A percentile compares a stretch with the other conserved stretches of the same genome.
phyloP scores from a whole-genome alignment of 2,329 filamentous ascomycete species.

The Venturia aucupariae region DNA sequence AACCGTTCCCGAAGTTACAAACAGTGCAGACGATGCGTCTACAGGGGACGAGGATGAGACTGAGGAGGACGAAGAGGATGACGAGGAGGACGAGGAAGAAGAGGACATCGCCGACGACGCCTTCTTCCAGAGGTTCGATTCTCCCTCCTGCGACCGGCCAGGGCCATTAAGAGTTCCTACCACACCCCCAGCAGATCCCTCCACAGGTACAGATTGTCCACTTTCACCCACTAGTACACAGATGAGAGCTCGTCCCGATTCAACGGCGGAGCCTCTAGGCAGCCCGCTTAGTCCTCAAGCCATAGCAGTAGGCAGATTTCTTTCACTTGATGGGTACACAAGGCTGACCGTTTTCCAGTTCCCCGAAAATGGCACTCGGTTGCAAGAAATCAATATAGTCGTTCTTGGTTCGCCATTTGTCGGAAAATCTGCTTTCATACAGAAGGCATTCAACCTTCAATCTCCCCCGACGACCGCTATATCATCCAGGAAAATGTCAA shows the following conservation, averaged over 20 bases:
- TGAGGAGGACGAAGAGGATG: conserved; percentile 13
- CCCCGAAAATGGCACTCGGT: conserved; percentile 19
- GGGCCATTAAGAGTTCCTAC: conserved; percentile 18
- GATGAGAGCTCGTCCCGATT: conserved; percentile 15
- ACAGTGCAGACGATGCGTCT: conserved; percentile 43
- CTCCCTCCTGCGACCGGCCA: conserved; percentile 16
- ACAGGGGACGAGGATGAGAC: conserved; percentile 33
- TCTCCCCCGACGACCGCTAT: conserved; percentile 33
- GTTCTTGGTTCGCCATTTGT: conserved; percentile 45
- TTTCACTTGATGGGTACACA: not conserved
- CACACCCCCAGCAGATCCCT: conserved; percentile 19
- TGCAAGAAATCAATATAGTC: conserved; percentile 49
- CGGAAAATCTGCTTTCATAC: conserved; percentile 53
- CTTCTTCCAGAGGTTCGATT: conserved; percentile 34
- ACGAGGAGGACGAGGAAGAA: conserved; percentile 24
- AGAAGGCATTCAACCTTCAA: conserved; percentile 46
- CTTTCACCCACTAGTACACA: conserved; percentile 27
- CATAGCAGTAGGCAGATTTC: not conserved
- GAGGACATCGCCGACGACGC: conserved; percentile 26
- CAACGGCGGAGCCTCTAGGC: conserved; percentile 14
- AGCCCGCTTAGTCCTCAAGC: conserved; percentile 13
- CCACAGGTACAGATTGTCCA: conserved; percentile 28
- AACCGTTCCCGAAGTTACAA: conserved; percentile 18
- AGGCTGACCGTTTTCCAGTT: conserved; percentile 10
- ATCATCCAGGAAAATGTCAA: conserved; percentile 44